Percentiles rank a stretch among this genome's conserved stretches.
Conservation (phyloP, 345 rosid genomes). For the Zanthoxylum bungeanum region DNA sequence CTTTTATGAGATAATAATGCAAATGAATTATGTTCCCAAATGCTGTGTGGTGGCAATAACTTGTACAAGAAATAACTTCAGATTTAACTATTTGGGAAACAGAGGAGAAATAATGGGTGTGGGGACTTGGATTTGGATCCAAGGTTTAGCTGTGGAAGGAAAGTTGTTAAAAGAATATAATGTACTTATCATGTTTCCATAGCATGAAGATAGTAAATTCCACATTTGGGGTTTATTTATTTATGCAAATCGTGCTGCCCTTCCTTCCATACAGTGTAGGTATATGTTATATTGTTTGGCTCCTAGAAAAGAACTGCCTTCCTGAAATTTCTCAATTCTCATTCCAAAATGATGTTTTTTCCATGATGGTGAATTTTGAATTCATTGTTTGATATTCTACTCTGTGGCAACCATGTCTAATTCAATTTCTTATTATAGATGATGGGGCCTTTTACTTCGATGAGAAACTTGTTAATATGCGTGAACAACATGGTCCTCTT, state of each 20-base stretch:
- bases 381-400: not conserved
- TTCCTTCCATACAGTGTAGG: not conserved
- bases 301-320: not conserved
- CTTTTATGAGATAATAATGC: not conserved
- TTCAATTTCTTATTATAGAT: constrained; percentile 39
- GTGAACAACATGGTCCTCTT: constrained; percentile 58
- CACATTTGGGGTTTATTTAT: not conserved
- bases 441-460: constrained; percentile 85
- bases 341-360: not conserved
- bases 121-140: too few species aligned
- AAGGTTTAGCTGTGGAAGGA: not conserved
- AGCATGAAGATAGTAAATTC: not conserved
- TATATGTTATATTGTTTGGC: not conserved
- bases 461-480: constrained; percentile 53
- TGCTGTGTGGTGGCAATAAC: too few species aligned
- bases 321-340: not conserved
- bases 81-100: too few species aligned
- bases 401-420: not conserved
- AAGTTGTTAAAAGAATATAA: not conserved
- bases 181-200: not conserved
- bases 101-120: too few species aligned
- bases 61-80: too few species aligned
- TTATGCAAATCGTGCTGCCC: not conserved
- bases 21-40: not conserved
- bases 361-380: not conserved